These are phyloP conservation scores for Colletotrichum sp. DNA, from an alignment of 2,329 filamentous ascomycete genomes.

Conservation along the genomic window DNA sequence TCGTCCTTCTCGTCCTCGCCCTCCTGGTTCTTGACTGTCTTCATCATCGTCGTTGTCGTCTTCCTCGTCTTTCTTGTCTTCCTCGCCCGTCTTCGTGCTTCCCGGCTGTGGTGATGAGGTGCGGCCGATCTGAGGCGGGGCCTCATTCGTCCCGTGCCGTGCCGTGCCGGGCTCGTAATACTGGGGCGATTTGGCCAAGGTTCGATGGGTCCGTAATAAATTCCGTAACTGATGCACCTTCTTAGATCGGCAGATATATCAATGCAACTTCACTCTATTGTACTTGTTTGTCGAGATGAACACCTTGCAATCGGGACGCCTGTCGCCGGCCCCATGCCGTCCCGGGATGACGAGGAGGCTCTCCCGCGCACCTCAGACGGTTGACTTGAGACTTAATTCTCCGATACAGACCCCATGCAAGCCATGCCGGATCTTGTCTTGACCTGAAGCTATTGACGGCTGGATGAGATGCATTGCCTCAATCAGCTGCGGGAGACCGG, in stretches of 20 bases:
- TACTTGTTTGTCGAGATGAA: background rate
- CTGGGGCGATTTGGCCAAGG: background rate
- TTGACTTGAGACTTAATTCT: background rate
- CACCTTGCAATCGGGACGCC: background rate
- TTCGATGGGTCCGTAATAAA: background rate
- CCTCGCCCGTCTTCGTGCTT: background rate
- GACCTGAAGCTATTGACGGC: background rate
- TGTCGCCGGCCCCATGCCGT: background rate
- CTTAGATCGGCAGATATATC: background rate
- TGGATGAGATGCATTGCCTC: background rate
- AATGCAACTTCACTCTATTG: background rate
- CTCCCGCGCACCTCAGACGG: background rate
- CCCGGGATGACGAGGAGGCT: background rate
- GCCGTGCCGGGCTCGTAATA: background rate
- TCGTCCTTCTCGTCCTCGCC: background rate
- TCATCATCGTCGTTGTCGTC: background rate
- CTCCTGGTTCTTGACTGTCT: background rate
- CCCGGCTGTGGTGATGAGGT: background rate
- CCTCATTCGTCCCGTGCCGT: background rate
- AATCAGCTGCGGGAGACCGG: background rate
- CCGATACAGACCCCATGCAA: background rate
- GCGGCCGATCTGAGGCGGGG: background rate
- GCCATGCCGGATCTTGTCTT: background rate
- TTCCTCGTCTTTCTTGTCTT: background rate
- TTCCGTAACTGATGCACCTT: background rate